phyloP scores from a whole-genome alignment of 495 filamentous ascomycete genomes.

The Neurospora sublineolata region DNA sequence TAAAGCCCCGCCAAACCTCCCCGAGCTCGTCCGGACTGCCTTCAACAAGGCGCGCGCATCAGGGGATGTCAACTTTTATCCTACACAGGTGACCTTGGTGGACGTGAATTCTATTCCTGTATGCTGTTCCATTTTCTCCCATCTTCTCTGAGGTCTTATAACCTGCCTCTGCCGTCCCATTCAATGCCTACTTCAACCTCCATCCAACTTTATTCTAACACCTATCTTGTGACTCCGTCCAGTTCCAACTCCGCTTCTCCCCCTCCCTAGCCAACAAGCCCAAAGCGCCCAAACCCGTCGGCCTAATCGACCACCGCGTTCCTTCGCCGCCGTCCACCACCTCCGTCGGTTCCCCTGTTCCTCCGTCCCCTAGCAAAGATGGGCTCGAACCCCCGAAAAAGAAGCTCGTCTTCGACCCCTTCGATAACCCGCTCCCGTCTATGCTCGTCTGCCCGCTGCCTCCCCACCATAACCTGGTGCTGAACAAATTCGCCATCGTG shows the following conservation, averaged over 20 bases:
- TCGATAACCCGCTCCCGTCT: conserved; percentile 50
- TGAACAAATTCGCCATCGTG: conserved; percentile 78
- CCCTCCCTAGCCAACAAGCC: conserved; percentile 67
- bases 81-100: conserved; percentile 46
- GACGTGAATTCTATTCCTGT: conserved; percentile 44
- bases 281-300: conserved; percentile 31
- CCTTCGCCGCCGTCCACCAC: conserved; percentile 10
- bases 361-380: not conserved
- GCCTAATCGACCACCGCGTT: conserved; percentile 4
- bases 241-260: conserved; percentile 69
- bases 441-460: conserved; percentile 52
- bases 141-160: too few relatives aligned
- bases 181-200: too few relatives aligned
- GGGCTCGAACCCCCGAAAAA: not conserved
- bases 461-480: conserved; percentile 50
- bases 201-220: not conserved
- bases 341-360: not conserved
- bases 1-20: conserved; percentile 28
- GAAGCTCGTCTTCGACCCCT: conserved; percentile 45
- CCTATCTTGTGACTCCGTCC: not conserved
- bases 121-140: not conserved
- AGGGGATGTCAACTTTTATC: conserved; percentile 47
- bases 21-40: conserved; percentile 41
- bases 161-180: not conserved
- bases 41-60: conserved; percentile 42